phyloP scores from a whole-genome alignment of 1,284 basidiomycete genomes.

The Puccinia polysora region DNA sequence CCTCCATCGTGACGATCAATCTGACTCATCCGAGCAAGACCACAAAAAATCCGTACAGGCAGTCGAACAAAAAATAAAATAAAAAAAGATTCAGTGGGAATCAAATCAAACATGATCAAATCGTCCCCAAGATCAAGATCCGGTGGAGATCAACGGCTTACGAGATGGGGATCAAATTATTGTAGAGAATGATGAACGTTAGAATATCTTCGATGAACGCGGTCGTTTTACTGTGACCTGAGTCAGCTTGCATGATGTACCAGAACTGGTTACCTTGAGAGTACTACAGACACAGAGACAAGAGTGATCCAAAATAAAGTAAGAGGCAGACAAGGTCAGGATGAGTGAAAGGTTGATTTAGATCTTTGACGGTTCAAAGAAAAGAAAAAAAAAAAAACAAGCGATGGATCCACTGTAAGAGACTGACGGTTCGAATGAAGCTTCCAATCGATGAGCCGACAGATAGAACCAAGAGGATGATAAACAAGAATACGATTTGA shows the following conservation, averaged over 20 bases:
- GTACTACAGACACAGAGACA: constrained; percentile 57
- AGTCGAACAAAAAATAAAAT: not conserved
- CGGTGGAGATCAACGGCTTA: too few species aligned
- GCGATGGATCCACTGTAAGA: not conserved
- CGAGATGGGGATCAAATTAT: constrained; percentile 98
- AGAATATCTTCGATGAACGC: constrained; percentile 69
- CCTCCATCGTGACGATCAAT: constrained; percentile 97
- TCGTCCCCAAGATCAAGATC: not conserved
- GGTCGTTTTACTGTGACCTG: constrained; percentile 46
- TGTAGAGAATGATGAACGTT: constrained; percentile 98
- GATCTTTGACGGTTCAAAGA: not conserved
- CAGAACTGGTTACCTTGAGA: constrained; percentile 47
- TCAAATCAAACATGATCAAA: not conserved
- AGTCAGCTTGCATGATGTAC: constrained; percentile 30
- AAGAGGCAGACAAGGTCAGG: not conserved
- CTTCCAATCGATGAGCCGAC: constrained; percentile 87
- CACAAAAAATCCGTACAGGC: too few species aligned
- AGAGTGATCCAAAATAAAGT: not conserved
- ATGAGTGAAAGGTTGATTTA: not conserved
- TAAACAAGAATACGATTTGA: constrained; percentile 94
- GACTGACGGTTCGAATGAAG: constrained; percentile 65
- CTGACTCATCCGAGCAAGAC: not conserved
- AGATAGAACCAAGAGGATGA: constrained; percentile 77
- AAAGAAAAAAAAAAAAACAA: not conserved
- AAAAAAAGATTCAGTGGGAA: constrained; percentile 1